Evolutionary conservation across 345 rosid species (phyloP).

Genomic region (Acer yangbiense): DNA sequence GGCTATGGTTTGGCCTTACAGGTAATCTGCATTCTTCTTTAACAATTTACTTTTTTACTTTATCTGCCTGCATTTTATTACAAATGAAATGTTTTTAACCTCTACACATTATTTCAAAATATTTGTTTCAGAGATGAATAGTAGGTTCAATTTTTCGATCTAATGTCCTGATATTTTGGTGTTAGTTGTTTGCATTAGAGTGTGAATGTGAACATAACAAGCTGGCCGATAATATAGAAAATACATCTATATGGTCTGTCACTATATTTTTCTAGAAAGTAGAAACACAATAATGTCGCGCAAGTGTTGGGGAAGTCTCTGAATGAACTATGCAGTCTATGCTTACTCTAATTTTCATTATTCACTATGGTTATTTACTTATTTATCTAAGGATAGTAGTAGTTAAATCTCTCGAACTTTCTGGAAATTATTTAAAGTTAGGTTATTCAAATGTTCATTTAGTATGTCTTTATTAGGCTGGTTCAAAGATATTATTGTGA

Average conservation of each 20-base stretch:
- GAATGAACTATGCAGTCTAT: too few species aligned
- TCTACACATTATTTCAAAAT: neutral
- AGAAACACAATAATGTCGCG: neutral
- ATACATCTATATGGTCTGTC: neutral
- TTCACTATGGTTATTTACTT: neutral
- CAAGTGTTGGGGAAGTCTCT: neutral
- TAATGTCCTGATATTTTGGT: neutral
- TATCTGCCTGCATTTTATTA: neutral
- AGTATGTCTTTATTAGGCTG: neutral
- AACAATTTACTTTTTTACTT: neutral
- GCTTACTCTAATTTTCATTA: neutral
- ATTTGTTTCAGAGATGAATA: neutral
- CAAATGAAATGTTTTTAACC: neutral
- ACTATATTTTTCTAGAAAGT: neutral
- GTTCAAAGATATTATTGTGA: neutral
- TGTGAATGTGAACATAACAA: neutral
- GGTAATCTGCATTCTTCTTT: constrained; percentile 45
- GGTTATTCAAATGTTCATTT: neutral
- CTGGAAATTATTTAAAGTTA: neutral
- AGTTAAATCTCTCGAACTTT: neutral
- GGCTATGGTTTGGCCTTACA: constrained; percentile 97
- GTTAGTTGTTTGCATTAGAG: neutral
- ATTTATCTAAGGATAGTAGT: neutral
- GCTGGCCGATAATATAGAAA: neutral
- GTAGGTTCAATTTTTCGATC: neutral